Conservation (phyloP, 148 eudicot genomes). For the Bassia scoparia region DNA sequence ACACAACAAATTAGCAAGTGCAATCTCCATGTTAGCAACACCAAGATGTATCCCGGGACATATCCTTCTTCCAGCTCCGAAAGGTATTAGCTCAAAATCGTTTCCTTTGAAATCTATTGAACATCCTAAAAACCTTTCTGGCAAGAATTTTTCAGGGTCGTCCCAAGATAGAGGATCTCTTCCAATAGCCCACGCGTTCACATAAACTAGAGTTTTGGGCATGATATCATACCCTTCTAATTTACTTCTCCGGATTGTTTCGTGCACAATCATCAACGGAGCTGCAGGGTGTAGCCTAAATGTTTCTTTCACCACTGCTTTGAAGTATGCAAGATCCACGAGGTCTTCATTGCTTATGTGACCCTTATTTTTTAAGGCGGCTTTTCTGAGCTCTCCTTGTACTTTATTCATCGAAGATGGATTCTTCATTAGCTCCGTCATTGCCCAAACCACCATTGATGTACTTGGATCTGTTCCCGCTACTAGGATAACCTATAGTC, state of each 20-base stretch:
- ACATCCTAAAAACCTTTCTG: conserved; percentile 34
- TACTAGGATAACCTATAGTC: neutral
- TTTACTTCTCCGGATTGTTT: neutral
- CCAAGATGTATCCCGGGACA: conserved; percentile 43
- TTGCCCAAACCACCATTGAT: neutral
- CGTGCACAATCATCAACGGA: neutral
- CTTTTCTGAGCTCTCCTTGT: neutral
- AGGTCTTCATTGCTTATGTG: neutral
- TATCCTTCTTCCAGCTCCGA: conserved; percentile 42
- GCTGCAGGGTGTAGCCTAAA: neutral
- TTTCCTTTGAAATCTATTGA: conserved; percentile 31
- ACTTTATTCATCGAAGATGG: neutral
- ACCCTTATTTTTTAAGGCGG: neutral
- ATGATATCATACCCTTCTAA: neutral
- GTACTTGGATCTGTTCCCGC: neutral
- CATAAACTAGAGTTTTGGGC: neutral
- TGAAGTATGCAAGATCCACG: neutral
- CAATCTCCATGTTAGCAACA: conserved; percentile 26
- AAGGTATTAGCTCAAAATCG: conserved; percentile 35
- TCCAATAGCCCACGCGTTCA: conserved; percentile 23
- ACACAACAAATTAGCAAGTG: conserved; percentile 38
- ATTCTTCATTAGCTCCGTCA: neutral
- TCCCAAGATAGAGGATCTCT: conserved; percentile 36
- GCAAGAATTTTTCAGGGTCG: conserved; percentile 28
- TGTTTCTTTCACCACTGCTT: neutral